These are phyloP conservation scores for Macadamia tetraphylla DNA, from an alignment of 164 flowering plant genomes.

Conservation along the genomic window DNA sequence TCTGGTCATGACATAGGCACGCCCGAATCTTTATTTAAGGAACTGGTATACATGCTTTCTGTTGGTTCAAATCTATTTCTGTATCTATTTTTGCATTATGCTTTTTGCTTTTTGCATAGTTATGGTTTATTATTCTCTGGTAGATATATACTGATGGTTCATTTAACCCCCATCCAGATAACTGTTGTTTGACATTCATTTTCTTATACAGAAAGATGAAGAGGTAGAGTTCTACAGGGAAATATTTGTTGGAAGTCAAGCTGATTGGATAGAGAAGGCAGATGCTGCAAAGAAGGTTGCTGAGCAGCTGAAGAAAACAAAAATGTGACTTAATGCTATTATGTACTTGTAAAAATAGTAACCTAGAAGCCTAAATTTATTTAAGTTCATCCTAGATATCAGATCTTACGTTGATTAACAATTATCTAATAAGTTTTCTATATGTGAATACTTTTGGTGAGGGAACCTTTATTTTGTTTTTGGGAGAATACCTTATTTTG, in stretches of 20 bases:
- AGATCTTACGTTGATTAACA: too few species aligned
- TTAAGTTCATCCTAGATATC: too few species aligned
- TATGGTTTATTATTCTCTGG: background rate
- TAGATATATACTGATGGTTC: background rate
- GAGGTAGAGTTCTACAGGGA: constrained; percentile 46
- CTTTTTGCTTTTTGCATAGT: too few species aligned
- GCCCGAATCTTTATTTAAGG: constrained; percentile 78
- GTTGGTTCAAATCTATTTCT: background rate
- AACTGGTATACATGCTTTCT: constrained; percentile 46
- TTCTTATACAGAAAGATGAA: constrained; percentile 58
- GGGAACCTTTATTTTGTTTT: too few species aligned
- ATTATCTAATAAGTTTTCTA: too few species aligned
- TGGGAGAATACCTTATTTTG: too few species aligned
- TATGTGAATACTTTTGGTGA: too few species aligned
- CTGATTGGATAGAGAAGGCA: constrained; percentile 66
- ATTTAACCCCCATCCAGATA: background rate
- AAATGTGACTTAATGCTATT: constrained; percentile 46
- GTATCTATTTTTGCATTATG: background rate
- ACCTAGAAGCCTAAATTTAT: too few species aligned
- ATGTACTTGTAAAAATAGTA: background rate
- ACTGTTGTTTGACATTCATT: constrained; percentile 2
- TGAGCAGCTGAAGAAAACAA: constrained; percentile 59
- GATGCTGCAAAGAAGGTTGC: constrained; percentile 61
- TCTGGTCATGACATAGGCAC: constrained; percentile 70
- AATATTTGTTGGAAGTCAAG: constrained; percentile 93